Evolutionary conservation across 2,329 filamentous ascomycete species (phyloP), one percentile per base, ranked within the genome.

Genomic region (Fusarium paranaense): DNA sequence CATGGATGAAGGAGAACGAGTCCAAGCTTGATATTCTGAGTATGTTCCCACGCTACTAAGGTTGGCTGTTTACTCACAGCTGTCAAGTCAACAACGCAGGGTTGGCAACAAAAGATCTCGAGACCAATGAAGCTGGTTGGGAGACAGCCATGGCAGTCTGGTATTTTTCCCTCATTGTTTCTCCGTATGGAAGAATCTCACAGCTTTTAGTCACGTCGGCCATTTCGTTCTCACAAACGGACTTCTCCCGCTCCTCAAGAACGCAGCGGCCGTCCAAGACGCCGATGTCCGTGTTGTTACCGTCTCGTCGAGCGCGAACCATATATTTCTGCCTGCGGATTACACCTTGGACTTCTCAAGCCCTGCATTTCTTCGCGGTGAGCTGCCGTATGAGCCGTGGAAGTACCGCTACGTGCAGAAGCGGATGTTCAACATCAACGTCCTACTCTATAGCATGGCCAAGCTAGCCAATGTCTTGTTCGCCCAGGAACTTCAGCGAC

Each of bases 391-490:
- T 37, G 56, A 59, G 18, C 56, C 56, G 7, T 59, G 56, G 56
- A 27, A 58, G 33, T 58, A 58, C 2, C 56, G 56, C 10, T 58
- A 58, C 22, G 22, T 58, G 1, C 56, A 58, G 6, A 58, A 58
- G 56, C 56, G 56, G 35, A 20, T 58, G 56, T 58, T 58, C 35
- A 40, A 4, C 33, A 38, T 58, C 16, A 58, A 58, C 3, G 5
- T 9, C 16, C 22, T 58, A 9, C 56, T 38, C 6, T 59, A 64
- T 9, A 40, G 27, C 35, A 58, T 45, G 16, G 32, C 38, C 5
- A 64, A 64, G 20, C 5, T 58, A 3, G 62, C 62, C 11, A 58
- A 59, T 2, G 62, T 64, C 13, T 16, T 64, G 5, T 64, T 64
- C 6, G 37, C 62, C 6, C 38, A 42, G 20, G 62, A 64, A n/a